Evolutionary conservation across 148 eudicot genomes (phyloP).

Genomic region (Pharnaceum exiguum): DNA sequence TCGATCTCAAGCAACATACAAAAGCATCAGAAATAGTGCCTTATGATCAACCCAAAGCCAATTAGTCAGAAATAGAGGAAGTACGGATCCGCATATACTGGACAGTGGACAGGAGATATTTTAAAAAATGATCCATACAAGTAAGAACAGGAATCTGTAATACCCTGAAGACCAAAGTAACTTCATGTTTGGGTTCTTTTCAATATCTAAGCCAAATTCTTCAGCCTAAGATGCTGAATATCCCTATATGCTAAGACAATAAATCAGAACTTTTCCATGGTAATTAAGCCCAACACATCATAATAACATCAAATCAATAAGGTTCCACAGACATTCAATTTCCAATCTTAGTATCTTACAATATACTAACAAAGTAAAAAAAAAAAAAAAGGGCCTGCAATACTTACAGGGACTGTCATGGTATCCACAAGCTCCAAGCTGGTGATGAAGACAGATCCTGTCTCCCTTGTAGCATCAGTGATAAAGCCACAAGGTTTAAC

Average conservation of each 20-base stretch:
- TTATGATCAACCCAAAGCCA: no score
- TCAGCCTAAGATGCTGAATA: neutral
- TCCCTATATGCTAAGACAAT: neutral
- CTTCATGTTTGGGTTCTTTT: no score
- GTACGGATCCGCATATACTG: no score
- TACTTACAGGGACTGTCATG: constrained; percentile 59
- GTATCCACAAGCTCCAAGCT: constrained; percentile 50
- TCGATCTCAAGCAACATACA: neutral
- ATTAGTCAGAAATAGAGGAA: no score
- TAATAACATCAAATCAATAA: neutral
- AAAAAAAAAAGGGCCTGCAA: neutral
- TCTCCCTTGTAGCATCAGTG: constrained; percentile 68
- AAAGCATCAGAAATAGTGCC: neutral
- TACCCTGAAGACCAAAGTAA: neutral
- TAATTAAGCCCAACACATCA: no score
- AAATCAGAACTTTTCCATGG: neutral
- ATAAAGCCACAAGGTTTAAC: constrained; percentile 35
- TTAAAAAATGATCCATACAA: neutral
- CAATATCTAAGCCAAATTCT: neutral
- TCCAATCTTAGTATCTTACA: neutral
- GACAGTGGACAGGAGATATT: neutral
- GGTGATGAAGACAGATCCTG: constrained; percentile 32
- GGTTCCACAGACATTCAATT: neutral
- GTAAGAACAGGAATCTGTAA: neutral
- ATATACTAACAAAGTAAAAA: no score